These are phyloP conservation scores for Malassezia globosa DNA, from an alignment of 1,284 basidiomycete genomes.

Conservation along the genomic window DNA sequence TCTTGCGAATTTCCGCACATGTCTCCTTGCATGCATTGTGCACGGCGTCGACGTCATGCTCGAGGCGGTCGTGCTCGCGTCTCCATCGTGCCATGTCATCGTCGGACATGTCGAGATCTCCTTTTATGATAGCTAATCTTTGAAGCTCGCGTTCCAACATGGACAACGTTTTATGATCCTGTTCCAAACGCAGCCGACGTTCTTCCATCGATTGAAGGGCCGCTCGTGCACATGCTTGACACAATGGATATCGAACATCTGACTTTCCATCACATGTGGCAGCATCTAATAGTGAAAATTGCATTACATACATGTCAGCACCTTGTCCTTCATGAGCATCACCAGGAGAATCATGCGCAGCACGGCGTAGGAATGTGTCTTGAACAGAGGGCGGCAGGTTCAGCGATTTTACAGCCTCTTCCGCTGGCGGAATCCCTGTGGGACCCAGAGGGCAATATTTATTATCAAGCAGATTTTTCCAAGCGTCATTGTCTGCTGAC, in stretches of 20 bases:
- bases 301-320: too few species aligned
- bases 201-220: neutral
- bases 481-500: too few species aligned
- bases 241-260: constrained; percentile 64
- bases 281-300: too few species aligned
- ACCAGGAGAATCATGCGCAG: too few species aligned
- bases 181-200: constrained; percentile 58
- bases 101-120: neutral
- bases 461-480: too few species aligned
- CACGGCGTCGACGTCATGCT: constrained; percentile 15
- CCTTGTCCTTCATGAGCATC: too few species aligned
- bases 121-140: constrained; percentile 21
- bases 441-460: too few species aligned
- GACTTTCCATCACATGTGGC: neutral
- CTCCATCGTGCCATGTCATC: constrained; percentile 8
- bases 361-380: too few species aligned
- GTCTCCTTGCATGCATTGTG: constrained; percentile 10
- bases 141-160: constrained; percentile 30
- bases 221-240: constrained; percentile 62
- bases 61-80: constrained; percentile 6
- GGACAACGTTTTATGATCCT: constrained; percentile 69
- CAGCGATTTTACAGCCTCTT: too few species aligned
- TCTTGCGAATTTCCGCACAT: neutral
- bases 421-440: too few species aligned
- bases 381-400: too few species aligned